These are phyloP conservation scores for Pythium angustatum DNA, from an alignment of 352 stramenopile species.

Conservation along the genomic window DNA sequence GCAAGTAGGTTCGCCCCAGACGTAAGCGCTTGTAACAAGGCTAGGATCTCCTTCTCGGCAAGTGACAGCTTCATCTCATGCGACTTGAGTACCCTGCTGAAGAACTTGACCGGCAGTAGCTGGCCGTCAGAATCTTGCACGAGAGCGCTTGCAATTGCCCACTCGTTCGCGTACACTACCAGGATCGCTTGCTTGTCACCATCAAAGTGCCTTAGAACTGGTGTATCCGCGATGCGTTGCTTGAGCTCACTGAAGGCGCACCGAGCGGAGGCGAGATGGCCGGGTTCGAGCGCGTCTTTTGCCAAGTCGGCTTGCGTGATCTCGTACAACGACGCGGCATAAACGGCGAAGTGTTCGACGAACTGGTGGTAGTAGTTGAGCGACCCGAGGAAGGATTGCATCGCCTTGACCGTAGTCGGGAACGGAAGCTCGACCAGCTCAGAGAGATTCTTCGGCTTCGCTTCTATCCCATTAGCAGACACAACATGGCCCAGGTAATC, in stretches of 20 bases:
- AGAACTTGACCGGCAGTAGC: constrained; percentile 9
- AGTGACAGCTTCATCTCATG: constrained; percentile 3
- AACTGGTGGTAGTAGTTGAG: constrained; percentile 30
- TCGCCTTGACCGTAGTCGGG: constrained; percentile 16
- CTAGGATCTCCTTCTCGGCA: constrained; percentile 14
- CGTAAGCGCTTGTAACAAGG: neutral
- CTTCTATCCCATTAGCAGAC: constrained; percentile 1
- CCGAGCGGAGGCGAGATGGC: neutral
- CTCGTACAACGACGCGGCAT: constrained; percentile 16
- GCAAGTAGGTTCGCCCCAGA: neutral
- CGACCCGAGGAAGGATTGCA: constrained; percentile 27
- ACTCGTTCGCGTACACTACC: constrained; percentile 4
- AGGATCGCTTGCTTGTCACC: neutral
- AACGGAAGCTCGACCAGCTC: constrained; percentile 12
- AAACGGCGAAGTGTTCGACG: constrained; percentile 24
- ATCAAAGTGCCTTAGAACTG: constrained; percentile 7
- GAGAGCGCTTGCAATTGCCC: constrained; percentile 1
- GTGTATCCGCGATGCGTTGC: neutral
- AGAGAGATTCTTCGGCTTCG: constrained; percentile 24
- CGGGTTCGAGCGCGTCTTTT: neutral
- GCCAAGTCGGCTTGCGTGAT: constrained; percentile 10
- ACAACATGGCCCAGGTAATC: constrained; percentile 25
- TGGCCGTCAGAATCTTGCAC: constrained; percentile 4
- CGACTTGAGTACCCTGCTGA: constrained; percentile 14
- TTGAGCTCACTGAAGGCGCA: constrained; percentile 13